Conservation (phyloP, 176 grass and related monocot genomes). For the Oryza glumipatula region DNA sequence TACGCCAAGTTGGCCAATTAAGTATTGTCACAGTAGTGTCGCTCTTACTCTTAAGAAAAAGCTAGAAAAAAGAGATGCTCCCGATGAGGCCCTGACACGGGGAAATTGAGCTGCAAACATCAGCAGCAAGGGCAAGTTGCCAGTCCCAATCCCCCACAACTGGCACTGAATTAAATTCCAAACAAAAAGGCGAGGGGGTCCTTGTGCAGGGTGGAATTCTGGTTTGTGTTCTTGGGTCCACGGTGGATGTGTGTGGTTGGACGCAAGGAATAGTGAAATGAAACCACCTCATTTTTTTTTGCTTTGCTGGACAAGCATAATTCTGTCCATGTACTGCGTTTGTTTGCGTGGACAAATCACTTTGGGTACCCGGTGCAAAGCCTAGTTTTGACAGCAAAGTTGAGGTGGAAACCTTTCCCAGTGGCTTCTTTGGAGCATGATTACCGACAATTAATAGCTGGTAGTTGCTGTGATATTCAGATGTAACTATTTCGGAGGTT, state of each 20-base stretch:
- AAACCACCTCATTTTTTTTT: slow-evolving; percentile 32
- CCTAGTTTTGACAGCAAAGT: slow-evolving; percentile 30
- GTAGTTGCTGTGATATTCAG: slow-evolving; percentile 1
- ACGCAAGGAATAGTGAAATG: slow-evolving; percentile 43
- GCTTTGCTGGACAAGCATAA: slow-evolving; percentile 41
- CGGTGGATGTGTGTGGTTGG: slow-evolving; percentile 50
- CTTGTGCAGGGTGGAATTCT: slow-evolving; percentile 22
- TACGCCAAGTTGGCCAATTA: slow-evolving; percentile 44
- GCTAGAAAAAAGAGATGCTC: slow-evolving; percentile 9
- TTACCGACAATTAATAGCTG: slow-evolving; percentile 31
- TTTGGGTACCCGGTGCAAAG: slow-evolving; percentile 16
- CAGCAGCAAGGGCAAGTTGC: slow-evolving; percentile 55
- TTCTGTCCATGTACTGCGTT: slow-evolving; percentile 41
- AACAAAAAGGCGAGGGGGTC: slow-evolving; percentile 14
- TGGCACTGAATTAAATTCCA: slow-evolving; percentile 53
- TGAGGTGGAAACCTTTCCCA: not conserved
- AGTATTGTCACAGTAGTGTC: slow-evolving; percentile 14
- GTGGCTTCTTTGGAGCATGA: slow-evolving; percentile 11
- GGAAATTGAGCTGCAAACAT: slow-evolving; percentile 39
- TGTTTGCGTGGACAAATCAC: slow-evolving; percentile 40
- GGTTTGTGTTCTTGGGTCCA: slow-evolving; percentile 51
- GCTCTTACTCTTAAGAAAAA: not conserved
- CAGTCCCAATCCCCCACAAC: slow-evolving; percentile 58
- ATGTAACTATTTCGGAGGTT: not conserved
- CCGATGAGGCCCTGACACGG: not conserved